Evolutionary conservation across 306 rosid species (phyloP), one percentile per base, ranked within the genome.

Genomic region (Acacia melanoxylon): DNA sequence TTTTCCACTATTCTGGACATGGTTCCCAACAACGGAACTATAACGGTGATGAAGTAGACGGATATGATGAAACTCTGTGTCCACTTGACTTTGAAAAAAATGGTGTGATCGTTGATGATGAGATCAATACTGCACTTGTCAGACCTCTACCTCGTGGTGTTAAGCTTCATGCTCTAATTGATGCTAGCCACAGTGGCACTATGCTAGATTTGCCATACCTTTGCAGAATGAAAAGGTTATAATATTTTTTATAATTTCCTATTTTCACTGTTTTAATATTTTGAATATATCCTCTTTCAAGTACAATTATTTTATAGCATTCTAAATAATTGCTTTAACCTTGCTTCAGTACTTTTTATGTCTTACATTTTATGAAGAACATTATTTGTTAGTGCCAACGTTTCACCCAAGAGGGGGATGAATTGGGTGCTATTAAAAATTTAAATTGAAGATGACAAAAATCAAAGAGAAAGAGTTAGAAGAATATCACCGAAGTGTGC

Each of bases 31-130:
- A 95, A 73, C 92, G 97, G 87, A 88, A 91, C 89, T 91, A 93
- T 74, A 90, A 69, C 45, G 99, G 98, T 78, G 97, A 95, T 45
- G 99, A 95, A 84, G 94, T 86, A 75, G 99, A 95, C 80, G 99
- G 99, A 86, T 93, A 62, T 74, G 98, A 95, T 85, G 99, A 95
- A 87, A 95, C 99, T 33, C 80, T 95, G 15, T 95, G 99, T 79
- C 99, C 99, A 72, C 85, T 95, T 58, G 99, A 95, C 87, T 95
- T 93, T 48, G 94, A 91, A 90, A 95, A 97, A 52, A 98, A 95
- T 92, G 99, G 99, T 68, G 93, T 93, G 99, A 95, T 95, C 74
- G 94, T 95, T 80, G 99, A 95, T 80, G 98, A 96, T 79, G 99
- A 96, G 89, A 93, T 96, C 81, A 96, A 96, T 83, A 73, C 83